A percentile compares a stretch with the other conserved stretches of the same genome.
Evolutionary conservation across 441 rosid genomes (phyloP).

Genomic region (Erodium trifolium): DNA sequence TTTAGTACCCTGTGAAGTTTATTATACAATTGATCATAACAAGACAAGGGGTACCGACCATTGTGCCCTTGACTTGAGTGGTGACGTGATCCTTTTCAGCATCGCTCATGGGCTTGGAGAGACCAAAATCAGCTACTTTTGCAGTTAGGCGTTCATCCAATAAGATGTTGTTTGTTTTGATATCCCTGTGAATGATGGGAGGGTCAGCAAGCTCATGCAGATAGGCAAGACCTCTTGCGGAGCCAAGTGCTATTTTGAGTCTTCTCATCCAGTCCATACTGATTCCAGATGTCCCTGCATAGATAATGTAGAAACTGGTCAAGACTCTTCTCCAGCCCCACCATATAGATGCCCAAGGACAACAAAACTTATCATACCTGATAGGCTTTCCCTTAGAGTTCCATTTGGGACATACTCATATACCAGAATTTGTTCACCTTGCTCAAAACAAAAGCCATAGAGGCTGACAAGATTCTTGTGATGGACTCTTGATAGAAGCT

Average conservation of each 20-base stretch:
- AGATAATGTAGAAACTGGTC: too few species aligned
- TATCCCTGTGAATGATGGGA: constrained; percentile 13
- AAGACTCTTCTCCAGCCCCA: too few species aligned
- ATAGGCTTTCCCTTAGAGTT: constrained; percentile 49
- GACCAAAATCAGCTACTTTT: constrained; percentile 82
- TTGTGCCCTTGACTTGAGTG: constrained; percentile 81
- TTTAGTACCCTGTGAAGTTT: too few species aligned
- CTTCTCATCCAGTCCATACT: constrained; percentile 63
- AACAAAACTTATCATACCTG: constrained; percentile 36
- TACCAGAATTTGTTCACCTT: constrained; percentile 63
- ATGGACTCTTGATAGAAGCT: constrained; percentile 86
- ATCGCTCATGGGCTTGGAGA: constrained; percentile 53
- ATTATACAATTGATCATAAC: too few species aligned
- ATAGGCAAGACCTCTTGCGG: constrained; percentile 68
- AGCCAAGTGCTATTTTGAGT: constrained; percentile 56
- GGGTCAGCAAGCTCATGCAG: constrained; percentile 78
- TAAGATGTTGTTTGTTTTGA: constrained; percentile 61
- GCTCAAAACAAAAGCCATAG: constrained; percentile 64
- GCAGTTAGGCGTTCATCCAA: constrained; percentile 58
- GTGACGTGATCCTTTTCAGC: constrained; percentile 46
- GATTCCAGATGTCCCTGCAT: constrained; percentile 62
- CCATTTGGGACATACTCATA: constrained; percentile 73
- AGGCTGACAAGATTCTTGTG: constrained; percentile 75
- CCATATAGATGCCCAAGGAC: too few species aligned
- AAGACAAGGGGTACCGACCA: constrained; percentile 40